A percentile compares a stretch with the other conserved stretches of the same genome.
Conservation (phyloP, 495 filamentous ascomycete genomes). For the Sordaria brevicollis region DNA sequence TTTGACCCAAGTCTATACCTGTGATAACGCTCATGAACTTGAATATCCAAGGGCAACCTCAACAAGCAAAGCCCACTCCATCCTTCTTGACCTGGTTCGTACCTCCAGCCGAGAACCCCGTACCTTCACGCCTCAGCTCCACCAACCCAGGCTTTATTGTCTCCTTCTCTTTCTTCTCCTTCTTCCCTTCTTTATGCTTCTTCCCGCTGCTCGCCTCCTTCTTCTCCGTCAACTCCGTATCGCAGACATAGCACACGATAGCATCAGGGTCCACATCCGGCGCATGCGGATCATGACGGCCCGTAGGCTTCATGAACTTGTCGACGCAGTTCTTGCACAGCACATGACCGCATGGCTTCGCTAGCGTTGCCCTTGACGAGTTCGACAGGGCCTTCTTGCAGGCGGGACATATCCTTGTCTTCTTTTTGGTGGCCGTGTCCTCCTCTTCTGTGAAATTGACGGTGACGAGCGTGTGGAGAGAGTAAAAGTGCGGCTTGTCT, state of each 20-base stretch:
- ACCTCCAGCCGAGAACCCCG: slow-evolving; percentile 83
- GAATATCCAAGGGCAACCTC: background rate
- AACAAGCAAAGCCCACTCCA: slow-evolving; percentile 82
- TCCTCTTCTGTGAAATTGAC: slow-evolving; percentile 75
- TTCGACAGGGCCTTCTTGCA: slow-evolving; percentile 83
- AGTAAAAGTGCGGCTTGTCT: slow-evolving; percentile 62
- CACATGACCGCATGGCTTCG: slow-evolving; percentile 90
- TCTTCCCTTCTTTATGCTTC: slow-evolving; percentile 36
- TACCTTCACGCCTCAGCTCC: slow-evolving; percentile 78
- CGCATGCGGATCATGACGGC: slow-evolving; percentile 54
- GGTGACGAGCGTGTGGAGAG: slow-evolving; percentile 69
- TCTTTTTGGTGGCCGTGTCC: slow-evolving; percentile 36
- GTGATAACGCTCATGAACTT: background rate
- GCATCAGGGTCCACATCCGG: slow-evolving; percentile 40
- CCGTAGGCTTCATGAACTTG: slow-evolving; percentile 67
- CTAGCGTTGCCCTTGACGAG: slow-evolving; percentile 71
- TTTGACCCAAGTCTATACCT: background rate
- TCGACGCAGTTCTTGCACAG: slow-evolving; percentile 80
- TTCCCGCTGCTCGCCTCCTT: slow-evolving; percentile 37
- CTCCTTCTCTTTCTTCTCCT: slow-evolving; percentile 45
- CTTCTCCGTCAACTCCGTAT: slow-evolving; percentile 56
- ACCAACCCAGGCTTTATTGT: slow-evolving; percentile 66
- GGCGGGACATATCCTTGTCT: slow-evolving; percentile 66
- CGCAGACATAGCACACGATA: slow-evolving; percentile 80
- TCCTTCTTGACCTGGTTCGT: slow-evolving; percentile 69